A percentile compares a stretch with the other conserved stretches of the same genome.
These are phyloP conservation scores for Symbiodinium pilosum DNA, from an alignment of 73 alveolate species.

Conservation along the genomic window DNA sequence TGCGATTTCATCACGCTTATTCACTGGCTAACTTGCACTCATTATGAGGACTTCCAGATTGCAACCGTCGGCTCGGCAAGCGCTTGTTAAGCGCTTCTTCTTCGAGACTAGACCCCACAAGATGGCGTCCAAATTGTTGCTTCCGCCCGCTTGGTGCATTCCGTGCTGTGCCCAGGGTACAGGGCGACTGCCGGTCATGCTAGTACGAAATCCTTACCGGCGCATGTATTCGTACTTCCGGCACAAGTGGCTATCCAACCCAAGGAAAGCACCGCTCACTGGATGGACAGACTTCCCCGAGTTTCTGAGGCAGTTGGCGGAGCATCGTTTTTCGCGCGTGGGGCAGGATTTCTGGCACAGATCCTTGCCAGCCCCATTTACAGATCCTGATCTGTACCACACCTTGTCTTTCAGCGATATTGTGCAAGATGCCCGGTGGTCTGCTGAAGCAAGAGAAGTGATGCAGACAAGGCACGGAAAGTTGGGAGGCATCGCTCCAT, in stretches of 20 bases:
- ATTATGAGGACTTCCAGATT: not conserved
- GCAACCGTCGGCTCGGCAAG: slow-evolving; percentile 1
- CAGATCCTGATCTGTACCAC: not conserved
- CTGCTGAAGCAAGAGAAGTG: not conserved
- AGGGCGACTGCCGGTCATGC: slow-evolving; percentile 16
- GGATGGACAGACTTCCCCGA: not conserved
- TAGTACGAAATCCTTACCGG: slow-evolving; percentile 27
- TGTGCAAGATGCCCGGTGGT: slow-evolving; percentile 6
- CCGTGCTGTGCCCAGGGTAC: slow-evolving; percentile 28
- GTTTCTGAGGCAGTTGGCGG: not conserved
- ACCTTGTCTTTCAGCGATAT: not conserved
- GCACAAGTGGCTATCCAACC: slow-evolving; percentile 7
- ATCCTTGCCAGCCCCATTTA: not conserved
- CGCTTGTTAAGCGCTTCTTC: not conserved
- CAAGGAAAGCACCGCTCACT: not conserved
- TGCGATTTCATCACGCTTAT: not conserved
- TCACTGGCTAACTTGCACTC: too few relatives aligned
- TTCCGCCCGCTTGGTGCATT: slow-evolving; percentile 48
- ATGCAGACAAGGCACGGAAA: not conserved
- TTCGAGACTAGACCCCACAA: not conserved
- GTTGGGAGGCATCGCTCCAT: too few relatives aligned
- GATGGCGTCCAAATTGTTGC: not conserved
- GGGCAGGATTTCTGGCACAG: too few relatives aligned
- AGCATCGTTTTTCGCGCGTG: not conserved
- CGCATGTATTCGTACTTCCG: slow-evolving; percentile 7